phyloP scores from a whole-genome alignment of 1,284 basidiomycete species.

The Ganoderma resinaceum region DNA sequence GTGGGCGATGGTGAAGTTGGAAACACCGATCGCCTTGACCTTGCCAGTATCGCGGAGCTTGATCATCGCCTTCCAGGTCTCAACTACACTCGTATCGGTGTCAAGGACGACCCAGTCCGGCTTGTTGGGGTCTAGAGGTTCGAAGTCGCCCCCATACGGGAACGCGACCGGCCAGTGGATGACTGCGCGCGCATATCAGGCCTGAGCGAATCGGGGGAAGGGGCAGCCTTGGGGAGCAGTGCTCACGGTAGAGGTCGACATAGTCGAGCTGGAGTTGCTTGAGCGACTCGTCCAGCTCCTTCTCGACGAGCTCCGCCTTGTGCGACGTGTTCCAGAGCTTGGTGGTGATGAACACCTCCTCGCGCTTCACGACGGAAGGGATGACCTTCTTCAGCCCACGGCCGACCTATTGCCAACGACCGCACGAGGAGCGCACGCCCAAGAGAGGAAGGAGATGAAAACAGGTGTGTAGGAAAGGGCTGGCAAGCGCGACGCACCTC shows the following conservation, averaged over 20 bases:
- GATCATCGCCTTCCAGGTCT: slow-evolving; percentile 88
- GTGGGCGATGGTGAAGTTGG: slow-evolving; percentile 79
- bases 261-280: slow-evolving; percentile 74
- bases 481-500: slow-evolving; percentile 51
- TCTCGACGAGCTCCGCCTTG: slow-evolving; percentile 66
- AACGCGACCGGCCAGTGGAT: slow-evolving; percentile 92
- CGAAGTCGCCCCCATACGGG: slow-evolving; percentile 58
- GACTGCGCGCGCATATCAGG: slow-evolving; percentile 50
- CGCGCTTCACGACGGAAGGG: slow-evolving; percentile 78
- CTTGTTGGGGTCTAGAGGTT: slow-evolving; percentile 57
- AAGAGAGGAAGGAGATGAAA: not conserved
- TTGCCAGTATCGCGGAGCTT: slow-evolving; percentile 58
- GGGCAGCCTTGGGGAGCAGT: not conserved
- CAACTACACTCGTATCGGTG: slow-evolving; percentile 64
- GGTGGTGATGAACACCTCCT: slow-evolving; percentile 86
- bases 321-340: slow-evolving; percentile 83
- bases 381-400: slow-evolving; percentile 80
- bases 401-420: slow-evolving; percentile 51
- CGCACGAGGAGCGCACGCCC: not conserved
- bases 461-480: not conserved
- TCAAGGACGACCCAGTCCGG: slow-evolving; percentile 64
- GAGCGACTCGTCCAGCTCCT: slow-evolving; percentile 81
- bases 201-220: not conserved
- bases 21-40: slow-evolving; percentile 75
- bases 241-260: slow-evolving; percentile 73